Evolutionary conservation across 2,329 filamentous ascomycete species (phyloP), one percentile per base, ranked within the genome.

Genomic region (Xylariaceae sp.): DNA sequence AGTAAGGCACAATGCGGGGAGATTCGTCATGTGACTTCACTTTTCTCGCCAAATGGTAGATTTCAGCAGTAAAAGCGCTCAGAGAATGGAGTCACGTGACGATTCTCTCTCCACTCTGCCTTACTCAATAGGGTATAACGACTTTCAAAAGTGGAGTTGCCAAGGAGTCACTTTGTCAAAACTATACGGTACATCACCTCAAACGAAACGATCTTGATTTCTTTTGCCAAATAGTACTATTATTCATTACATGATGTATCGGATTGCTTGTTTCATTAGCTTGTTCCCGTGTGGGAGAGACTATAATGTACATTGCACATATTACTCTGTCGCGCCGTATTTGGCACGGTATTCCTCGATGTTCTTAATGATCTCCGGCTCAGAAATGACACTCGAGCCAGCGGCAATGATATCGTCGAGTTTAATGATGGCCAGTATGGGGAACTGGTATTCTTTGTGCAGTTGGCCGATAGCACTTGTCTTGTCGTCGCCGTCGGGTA

Each of bases 381-480:
- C 79, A 1, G 81, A 80, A 40, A 82, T 84, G 60, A 83, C 75
- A 41, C 76, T 76, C 65, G 89, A 75, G 11, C 86, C 86, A 49
- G 79, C 86, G 51, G 79, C 79, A 60, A 92, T 86, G 61, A 97
- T 84, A 71, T 97, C 90, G 65, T 91, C 83, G 59, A 97, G 78
- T 40, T 87, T 93, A 63, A 96, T 71, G 60, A 97, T 94, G 16
- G 90, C 80, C 60, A 92, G 77, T 54, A 96, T 90, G 1, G 91
- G 90, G 54, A 97, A 86, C 19, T 84, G 83, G 62, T 89, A 90
- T 74, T 95, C 88, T 71, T 87, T 88, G 71, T 85, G 84, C 54
- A 96, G 82, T 75, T 92, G 87, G 17, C 89, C 90, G 70, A 97
- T 90, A 14, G 92, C 90, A 68, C 90, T 96, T 31, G 82, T 82